phyloP scores from a whole-genome alignment of 176 grass and related monocot genomes.

The Triticum turgidum region DNA sequence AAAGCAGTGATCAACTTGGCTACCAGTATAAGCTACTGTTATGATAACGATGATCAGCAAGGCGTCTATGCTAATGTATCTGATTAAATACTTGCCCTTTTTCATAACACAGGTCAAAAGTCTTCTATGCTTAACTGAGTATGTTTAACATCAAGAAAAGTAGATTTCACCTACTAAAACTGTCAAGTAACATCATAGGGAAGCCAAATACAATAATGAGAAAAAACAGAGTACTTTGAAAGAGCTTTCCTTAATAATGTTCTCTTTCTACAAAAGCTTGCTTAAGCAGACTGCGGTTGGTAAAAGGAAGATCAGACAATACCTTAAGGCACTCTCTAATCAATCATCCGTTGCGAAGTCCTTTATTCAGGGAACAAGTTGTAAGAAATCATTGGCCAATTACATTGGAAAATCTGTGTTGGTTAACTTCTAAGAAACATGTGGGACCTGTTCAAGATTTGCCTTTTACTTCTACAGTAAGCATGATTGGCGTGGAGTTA shows the following conservation, averaged over 20 bases:
- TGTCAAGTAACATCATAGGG: background rate
- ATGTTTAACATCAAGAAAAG: background rate
- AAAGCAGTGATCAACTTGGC: conserved; percentile 26
- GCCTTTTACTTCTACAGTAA: background rate
- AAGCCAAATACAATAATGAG: background rate
- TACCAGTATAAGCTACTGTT: background rate
- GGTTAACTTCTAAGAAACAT: conserved; percentile 40
- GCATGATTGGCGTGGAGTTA: background rate
- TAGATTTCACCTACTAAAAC: background rate
- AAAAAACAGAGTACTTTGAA: background rate
- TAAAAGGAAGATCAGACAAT: background rate
- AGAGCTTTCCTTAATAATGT: background rate
- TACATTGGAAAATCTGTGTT: conserved; percentile 3
- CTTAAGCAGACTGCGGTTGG: conserved; percentile 18
- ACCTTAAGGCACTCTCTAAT: conserved; percentile 6
- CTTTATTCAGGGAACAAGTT: background rate
- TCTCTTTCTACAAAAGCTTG: background rate
- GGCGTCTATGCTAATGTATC: conserved; percentile 21
- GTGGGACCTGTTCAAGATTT: conserved; percentile 24
- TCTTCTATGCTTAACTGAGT: background rate
- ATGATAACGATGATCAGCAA: background rate
- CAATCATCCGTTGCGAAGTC: background rate
- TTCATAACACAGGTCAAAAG: background rate
- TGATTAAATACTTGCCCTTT: conserved; percentile 19
- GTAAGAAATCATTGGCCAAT: background rate